Conservation (phyloP, 495 filamentous ascomycete genomes). For the Podospora conica region DNA sequence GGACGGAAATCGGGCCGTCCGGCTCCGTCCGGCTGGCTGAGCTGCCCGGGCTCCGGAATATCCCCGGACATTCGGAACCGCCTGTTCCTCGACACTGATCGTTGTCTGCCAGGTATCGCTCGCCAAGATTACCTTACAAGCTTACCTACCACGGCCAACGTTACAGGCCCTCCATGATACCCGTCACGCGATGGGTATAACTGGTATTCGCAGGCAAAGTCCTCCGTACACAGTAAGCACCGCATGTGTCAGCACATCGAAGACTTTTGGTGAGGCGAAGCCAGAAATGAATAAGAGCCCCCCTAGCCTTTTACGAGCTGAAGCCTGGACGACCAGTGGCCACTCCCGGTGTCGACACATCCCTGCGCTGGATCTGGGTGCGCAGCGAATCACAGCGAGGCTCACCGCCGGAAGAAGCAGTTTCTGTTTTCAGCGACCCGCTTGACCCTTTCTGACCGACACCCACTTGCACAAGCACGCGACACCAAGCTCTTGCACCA, state of each 20-base stretch:
- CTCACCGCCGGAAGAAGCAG: slow-evolving; percentile 34
- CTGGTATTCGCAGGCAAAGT: not conserved
- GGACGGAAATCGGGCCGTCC: not conserved
- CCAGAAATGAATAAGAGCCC: not conserved
- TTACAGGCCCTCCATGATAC: too few relatives aligned
- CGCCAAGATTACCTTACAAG: too few relatives aligned
- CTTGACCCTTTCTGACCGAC: slow-evolving; percentile 10
- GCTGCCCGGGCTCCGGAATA: not conserved
- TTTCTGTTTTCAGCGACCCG: slow-evolving; percentile 14
- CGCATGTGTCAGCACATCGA: not conserved
- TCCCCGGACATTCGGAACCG: not conserved
- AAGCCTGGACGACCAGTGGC: not conserved
- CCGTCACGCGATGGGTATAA: not conserved
- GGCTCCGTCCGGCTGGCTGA: not conserved
- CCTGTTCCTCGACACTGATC: not conserved
- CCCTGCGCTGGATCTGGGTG: not conserved
- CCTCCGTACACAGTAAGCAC: too few relatives aligned
- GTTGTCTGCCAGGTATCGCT: not conserved
- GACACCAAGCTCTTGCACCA: not conserved
- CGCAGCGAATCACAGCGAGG: slow-evolving; percentile 23
- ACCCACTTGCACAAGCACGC: slow-evolving; percentile 21
- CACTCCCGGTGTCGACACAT: not conserved
- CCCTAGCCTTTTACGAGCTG: not conserved
- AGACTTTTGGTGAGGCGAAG: not conserved
- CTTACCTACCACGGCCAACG: too few relatives aligned